Conservation (phyloP, 1,284 basidiomycete species). For the Moesziomyces sp. region DNA sequence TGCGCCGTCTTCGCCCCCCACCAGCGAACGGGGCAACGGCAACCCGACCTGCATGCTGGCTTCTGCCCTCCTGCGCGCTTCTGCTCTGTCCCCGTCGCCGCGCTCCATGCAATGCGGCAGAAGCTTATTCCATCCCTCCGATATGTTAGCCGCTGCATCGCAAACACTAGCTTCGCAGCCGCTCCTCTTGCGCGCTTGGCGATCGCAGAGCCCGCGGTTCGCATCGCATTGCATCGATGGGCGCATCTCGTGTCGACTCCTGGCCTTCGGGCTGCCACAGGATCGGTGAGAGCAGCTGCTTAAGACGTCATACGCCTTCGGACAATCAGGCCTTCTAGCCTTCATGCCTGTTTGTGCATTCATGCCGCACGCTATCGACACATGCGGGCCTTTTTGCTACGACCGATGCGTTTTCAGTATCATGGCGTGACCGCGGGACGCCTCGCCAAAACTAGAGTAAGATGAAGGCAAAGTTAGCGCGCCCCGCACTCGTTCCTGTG, state of each 20-base stretch:
- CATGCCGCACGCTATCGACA: slow-evolving; percentile 6
- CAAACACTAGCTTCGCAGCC: no score
- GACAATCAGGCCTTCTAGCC: not conserved
- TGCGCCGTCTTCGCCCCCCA: no score
- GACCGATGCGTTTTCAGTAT: slow-evolving; percentile 3
- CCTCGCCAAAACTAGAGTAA: no score
- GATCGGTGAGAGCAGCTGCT: no score
- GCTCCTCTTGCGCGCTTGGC: not conserved
- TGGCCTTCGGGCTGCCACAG: no score
- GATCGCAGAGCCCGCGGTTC: not conserved
- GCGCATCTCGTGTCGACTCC: no score
- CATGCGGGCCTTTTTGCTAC: slow-evolving; percentile 10
- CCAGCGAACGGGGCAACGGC: no score
- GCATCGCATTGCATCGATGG: no score
- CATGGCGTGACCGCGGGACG: not conserved
- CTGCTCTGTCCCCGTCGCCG: not conserved
- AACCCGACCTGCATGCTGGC: no score
- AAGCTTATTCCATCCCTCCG: slow-evolving; percentile 21
- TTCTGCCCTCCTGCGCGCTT: not conserved
- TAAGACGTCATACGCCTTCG: slow-evolving; percentile 16
- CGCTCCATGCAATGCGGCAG: slow-evolving; percentile 11
- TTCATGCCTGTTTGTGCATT: not conserved
- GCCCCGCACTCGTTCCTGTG: no score
- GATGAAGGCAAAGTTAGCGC: no score
- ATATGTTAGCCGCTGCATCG: slow-evolving; percentile 7